phyloP scores from a whole-genome alignment of 768 basidiomycete genomes.

The Leccinum sublutescens region DNA sequence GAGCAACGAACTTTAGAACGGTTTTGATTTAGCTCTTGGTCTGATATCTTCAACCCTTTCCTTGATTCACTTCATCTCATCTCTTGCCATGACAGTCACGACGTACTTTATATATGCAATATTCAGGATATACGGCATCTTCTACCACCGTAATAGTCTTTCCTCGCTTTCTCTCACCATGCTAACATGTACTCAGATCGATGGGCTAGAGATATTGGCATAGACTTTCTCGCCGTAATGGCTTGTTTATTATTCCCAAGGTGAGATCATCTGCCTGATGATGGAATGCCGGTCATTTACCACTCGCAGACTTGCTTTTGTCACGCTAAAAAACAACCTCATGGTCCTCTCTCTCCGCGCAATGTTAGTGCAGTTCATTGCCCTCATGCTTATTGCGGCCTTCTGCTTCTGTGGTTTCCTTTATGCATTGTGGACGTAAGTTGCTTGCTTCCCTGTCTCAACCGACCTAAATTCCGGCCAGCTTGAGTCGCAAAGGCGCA shows the following conservation, averaged over 20 bases:
- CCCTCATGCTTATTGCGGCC: slow-evolving; percentile 80
- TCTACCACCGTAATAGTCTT: slow-evolving; percentile 53
- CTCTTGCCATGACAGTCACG: slow-evolving; percentile 50
- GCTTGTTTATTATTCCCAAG: slow-evolving; percentile 91
- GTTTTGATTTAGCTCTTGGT: slow-evolving; percentile 93
- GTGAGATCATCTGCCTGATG: slow-evolving; percentile 33
- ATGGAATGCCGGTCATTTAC: background rate
- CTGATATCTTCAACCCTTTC: slow-evolving; percentile 13
- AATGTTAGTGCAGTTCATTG: slow-evolving; percentile 87
- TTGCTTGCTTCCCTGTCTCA: slow-evolving; percentile 18
- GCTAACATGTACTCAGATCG: slow-evolving; percentile 37
- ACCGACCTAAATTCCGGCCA: slow-evolving; percentile 28
- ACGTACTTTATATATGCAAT: slow-evolving; percentile 73
- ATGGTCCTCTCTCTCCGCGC: slow-evolving; percentile 84
- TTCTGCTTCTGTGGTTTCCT: slow-evolving; percentile 93
- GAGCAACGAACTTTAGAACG: slow-evolving; percentile 53
- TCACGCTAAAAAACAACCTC: slow-evolving; percentile 77
- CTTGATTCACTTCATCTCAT: background rate
- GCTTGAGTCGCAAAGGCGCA: slow-evolving; percentile 60
- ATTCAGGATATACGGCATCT: slow-evolving; percentile 71
- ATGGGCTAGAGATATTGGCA: slow-evolving; percentile 70
- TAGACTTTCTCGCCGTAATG: slow-evolving; percentile 84
- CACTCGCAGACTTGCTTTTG: slow-evolving; percentile 78
- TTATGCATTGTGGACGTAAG: slow-evolving; percentile 92
- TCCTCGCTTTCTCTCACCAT: background rate